Evolutionary conservation across 225 moss, liverwort and hornwort species (phyloP), one percentile per base, ranked within the genome.

Genomic region (Sphagnum contortum): DNA sequence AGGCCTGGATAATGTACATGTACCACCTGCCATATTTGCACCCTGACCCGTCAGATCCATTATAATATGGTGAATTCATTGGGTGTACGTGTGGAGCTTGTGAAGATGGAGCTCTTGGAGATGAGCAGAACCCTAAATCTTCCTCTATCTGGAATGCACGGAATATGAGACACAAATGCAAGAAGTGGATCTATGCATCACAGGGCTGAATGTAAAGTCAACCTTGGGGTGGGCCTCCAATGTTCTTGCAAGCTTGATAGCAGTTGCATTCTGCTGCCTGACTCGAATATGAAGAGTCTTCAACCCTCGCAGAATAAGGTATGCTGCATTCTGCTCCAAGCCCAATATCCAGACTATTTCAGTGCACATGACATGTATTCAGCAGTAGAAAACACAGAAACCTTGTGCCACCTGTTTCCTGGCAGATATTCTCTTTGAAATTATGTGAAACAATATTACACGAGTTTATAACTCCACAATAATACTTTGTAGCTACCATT

Each of bases 1-100:
- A 98, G 72, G 76, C 96, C 96, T 72, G 92, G 96, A 76, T 98
- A 98, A 86, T 98, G 93, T 89, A 98, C 96, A 98, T 88, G 90
- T 67, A 77, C 67, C 74, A 98, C 89, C 96, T 96, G 62, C 55
- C 67, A 66, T 59, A 3, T 6, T 57, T 12, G 5, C 3, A 49
- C 4, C 11, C 5, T 9, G 2, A 60, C 50, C 9, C 45, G 50
- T 68, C 59, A 61, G 44, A 61, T 44, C 12, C 44, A 29, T 60
- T 68, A 12, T 55, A 51, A 10, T 29, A 29, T 29, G 29, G 0
- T 29, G 29, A 29, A 29, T 29, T 29, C 29, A 29, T 29, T 29
- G 29, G 29, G 29, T 29, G 29, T 29, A 29, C 29, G 0, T 29
- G 29, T 29, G 29, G 29, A 29, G 1, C 29, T 29, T 29, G 29